Percentiles rank a stretch among this genome's conserved stretches.
These are phyloP conservation scores for Yamadazyma trypodendri DNA, from an alignment of 1,139 yeast genomes.

Conservation along the genomic window DNA sequence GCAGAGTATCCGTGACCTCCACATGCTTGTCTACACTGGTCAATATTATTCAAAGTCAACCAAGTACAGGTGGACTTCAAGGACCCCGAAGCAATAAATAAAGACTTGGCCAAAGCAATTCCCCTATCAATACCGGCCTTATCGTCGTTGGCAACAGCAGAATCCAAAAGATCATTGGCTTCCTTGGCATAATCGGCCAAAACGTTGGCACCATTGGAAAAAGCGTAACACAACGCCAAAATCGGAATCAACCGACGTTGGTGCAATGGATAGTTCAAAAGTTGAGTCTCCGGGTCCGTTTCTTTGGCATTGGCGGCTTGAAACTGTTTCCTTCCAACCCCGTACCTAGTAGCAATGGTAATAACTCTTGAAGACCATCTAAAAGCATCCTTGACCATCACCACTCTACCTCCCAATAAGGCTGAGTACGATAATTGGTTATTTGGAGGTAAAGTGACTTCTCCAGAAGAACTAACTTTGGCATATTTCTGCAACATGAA, in stretches of 20 bases:
- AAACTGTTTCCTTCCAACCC: constrained; percentile 88
- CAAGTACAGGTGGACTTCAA: constrained; percentile 50
- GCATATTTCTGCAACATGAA: constrained; percentile 82
- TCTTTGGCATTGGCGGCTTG: constrained; percentile 24
- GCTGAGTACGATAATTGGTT: constrained; percentile 90
- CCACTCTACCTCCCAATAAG: constrained; percentile 81
- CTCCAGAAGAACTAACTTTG: constrained; percentile 66
- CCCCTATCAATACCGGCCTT: constrained; percentile 34
- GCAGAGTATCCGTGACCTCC: constrained; percentile 54
- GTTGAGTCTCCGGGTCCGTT: constrained; percentile 51
- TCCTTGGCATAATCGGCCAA: constrained; percentile 51
- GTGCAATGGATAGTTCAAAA: constrained; percentile 81
- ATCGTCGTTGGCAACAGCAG: constrained; percentile 47
- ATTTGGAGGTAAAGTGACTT: constrained; percentile 71
- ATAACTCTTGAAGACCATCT: constrained; percentile 76
- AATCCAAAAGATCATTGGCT: constrained; percentile 53
- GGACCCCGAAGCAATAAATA: constrained; percentile 48
- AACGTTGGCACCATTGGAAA: constrained; percentile 70
- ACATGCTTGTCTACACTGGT: constrained; percentile 50
- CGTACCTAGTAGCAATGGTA: constrained; percentile 84
- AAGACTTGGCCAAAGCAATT: constrained; percentile 42
- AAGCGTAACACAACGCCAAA: constrained; percentile 74
- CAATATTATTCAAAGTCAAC: constrained; percentile 48
- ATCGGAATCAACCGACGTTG: constrained; percentile 83
- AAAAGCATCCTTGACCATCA: constrained; percentile 84